Conservation (phyloP, 768 basidiomycete species). For the Serendipita vermifera region DNA sequence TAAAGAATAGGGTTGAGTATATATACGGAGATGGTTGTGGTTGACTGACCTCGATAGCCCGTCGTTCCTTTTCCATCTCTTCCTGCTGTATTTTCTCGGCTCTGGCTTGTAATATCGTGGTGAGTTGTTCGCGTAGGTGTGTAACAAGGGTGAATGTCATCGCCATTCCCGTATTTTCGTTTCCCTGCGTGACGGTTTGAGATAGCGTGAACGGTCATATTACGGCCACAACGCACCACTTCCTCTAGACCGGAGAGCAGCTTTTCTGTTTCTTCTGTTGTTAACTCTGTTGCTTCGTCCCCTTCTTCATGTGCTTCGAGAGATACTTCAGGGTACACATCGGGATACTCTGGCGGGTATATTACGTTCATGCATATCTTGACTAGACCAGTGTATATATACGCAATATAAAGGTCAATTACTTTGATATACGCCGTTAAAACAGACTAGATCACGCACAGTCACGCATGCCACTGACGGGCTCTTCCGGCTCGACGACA, state of each 20-base stretch:
- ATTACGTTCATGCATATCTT: conserved; percentile 55
- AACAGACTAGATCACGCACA: conserved; percentile 32
- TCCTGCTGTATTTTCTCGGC: conserved; percentile 42
- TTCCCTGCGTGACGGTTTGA: conserved; percentile 35
- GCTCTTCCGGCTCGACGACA: conserved; percentile 76
- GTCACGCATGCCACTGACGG: conserved; percentile 45
- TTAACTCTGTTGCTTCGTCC: conserved; percentile 28
- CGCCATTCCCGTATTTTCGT: conserved; percentile 86
- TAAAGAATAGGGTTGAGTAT: conserved; percentile 22
- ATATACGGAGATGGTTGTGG: not conserved
- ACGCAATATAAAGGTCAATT: conserved; percentile 8
- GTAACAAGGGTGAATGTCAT: conserved; percentile 95
- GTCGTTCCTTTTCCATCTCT: conserved; percentile 60
- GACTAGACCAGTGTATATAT: conserved; percentile 36
- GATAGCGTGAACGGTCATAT: conserved; percentile 5
- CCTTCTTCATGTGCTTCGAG: conserved; percentile 52
- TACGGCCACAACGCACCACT: conserved; percentile 39
- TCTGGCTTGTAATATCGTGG: conserved; percentile 46
- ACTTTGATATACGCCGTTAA: conserved; percentile 11
- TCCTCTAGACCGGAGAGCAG: conserved; percentile 40
- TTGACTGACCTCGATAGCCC: conserved; percentile 54
- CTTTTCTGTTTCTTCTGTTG: conserved; percentile 37
- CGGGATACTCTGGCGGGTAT: conserved; percentile 77
- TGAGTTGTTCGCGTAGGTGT: conserved; percentile 66
- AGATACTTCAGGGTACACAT: conserved; percentile 59